Conservation (phyloP, 2,329 filamentous ascomycete species). For the Penicillium sp. region DNA sequence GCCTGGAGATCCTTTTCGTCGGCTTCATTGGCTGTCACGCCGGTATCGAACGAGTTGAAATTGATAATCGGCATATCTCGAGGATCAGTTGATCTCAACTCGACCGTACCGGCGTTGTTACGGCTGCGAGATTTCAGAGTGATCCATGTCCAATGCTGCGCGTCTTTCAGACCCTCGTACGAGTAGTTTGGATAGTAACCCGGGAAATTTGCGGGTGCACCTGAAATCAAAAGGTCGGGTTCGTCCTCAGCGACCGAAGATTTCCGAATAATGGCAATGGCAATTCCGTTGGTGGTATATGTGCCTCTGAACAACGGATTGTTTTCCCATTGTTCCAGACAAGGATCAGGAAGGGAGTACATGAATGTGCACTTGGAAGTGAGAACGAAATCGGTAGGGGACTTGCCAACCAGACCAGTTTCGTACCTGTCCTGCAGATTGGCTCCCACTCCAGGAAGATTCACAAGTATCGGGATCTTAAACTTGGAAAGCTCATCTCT, state of each 20-base stretch:
- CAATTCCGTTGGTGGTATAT: conserved; percentile 58
- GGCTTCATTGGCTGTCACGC: conserved; percentile 40
- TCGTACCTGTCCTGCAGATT: conserved; percentile 68
- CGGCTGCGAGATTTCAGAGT: conserved; percentile 64
- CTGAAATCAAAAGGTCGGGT: conserved; percentile 60
- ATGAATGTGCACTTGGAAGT: conserved; percentile 36
- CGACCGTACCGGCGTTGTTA: conserved; percentile 66
- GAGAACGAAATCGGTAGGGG: conserved; percentile 38
- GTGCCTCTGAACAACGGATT: conserved; percentile 45
- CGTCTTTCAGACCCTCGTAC: conserved; percentile 45
- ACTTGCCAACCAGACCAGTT: conserved; percentile 54
- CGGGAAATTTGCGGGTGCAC: conserved; percentile 60
- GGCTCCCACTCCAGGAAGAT: conserved; percentile 64
- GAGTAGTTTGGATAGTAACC: conserved; percentile 53
- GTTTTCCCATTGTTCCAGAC: conserved; percentile 49
- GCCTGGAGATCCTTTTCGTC: conserved; percentile 59
- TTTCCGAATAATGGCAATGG: conserved; percentile 50
- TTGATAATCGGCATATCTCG: conserved; percentile 65
- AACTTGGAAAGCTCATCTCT: conserved; percentile 54
- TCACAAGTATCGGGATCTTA: conserved; percentile 56
- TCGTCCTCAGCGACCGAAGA: conserved; percentile 49
- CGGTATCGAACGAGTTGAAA: conserved; percentile 60
- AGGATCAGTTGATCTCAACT: conserved; percentile 63
- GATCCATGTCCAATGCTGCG: conserved; percentile 51
- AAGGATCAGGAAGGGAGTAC: conserved; percentile 41